A percentile compares a stretch with the other conserved stretches of the same genome.
phyloP scores from a whole-genome alignment of 1,284 basidiomycete species.

The Tremellales sp. region DNA sequence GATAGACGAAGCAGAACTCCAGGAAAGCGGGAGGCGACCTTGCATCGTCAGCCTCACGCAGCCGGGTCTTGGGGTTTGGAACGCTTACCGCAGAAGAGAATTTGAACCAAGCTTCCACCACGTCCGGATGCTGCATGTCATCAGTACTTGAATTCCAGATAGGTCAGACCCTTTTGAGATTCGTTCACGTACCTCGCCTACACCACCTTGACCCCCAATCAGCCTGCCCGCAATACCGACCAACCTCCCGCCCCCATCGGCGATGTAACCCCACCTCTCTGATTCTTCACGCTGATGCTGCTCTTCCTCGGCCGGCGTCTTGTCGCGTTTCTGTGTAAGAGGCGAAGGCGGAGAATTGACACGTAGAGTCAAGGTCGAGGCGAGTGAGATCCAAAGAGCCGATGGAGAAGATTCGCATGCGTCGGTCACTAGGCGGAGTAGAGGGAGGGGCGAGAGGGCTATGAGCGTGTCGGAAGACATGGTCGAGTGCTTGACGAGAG shows the following conservation, averaged over 20 bases:
- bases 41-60: neutral
- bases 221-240: slow-evolving; percentile 59
- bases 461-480: slow-evolving; percentile 58
- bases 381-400: slow-evolving; percentile 75
- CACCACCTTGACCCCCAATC: slow-evolving; percentile 59
- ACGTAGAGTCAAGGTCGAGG: slow-evolving; percentile 70
- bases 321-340: slow-evolving; percentile 33
- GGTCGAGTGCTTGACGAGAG: slow-evolving; percentile 39
- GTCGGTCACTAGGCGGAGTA: slow-evolving; percentile 70
- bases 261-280: slow-evolving; percentile 37
- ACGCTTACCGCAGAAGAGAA: slow-evolving; percentile 53
- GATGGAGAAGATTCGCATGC: slow-evolving; percentile 70
- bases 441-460: slow-evolving; percentile 69
- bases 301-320: slow-evolving; percentile 22
- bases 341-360: slow-evolving; percentile 62
- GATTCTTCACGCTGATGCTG: slow-evolving; percentile 15
- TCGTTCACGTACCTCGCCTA: slow-evolving; percentile 60
- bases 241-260: slow-evolving; percentile 56
- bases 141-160: neutral
- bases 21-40: slow-evolving; percentile 72
- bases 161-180: neutral
- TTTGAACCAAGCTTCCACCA: slow-evolving; percentile 80
- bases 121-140: slow-evolving; percentile 69
- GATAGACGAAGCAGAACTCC: slow-evolving; percentile 65
- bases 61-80: neutral